A percentile compares a stretch with the other conserved stretches of the same genome.
These are phyloP conservation scores for Gastrodia elata DNA, from an alignment of 106 monocot genomes.

Conservation along the genomic window DNA sequence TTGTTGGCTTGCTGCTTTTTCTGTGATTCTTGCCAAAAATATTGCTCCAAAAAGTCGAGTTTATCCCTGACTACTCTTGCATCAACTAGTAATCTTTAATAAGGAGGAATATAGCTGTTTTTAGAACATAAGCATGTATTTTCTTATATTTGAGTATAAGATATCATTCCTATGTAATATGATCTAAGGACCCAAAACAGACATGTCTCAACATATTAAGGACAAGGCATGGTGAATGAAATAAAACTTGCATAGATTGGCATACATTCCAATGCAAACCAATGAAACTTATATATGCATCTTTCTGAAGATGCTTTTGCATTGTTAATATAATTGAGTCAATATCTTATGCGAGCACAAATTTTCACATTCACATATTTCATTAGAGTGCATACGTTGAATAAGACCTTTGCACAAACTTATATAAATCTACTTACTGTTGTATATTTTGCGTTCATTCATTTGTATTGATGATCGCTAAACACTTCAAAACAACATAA, in stretches of 20 bases:
- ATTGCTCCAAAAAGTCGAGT: neutral
- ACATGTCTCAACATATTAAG: neutral
- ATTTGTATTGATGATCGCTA: neutral
- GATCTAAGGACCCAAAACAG: neutral
- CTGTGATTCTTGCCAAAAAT: neutral
- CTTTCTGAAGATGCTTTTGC: neutral
- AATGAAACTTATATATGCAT: neutral
- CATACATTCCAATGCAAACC: neutral
- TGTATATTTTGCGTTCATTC: neutral
- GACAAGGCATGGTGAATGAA: neutral
- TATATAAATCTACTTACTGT: neutral
- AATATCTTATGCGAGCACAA: too few species aligned
- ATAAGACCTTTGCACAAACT: neutral
- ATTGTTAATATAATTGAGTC: too few species aligned
- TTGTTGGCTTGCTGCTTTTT: neutral
- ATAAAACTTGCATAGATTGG: neutral
- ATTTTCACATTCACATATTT: neutral
- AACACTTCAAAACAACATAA: neutral
- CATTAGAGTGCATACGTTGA: neutral
- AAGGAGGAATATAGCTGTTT: neutral
- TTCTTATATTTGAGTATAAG: neutral
- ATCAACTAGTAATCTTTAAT: neutral
- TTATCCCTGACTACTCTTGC: neutral
- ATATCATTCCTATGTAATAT: neutral
- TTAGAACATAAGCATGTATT: neutral